Evolutionary conservation across 148 eudicot species (phyloP), one percentile per base, ranked within the genome.

Genomic region (Suaeda aralocaspica): DNA sequence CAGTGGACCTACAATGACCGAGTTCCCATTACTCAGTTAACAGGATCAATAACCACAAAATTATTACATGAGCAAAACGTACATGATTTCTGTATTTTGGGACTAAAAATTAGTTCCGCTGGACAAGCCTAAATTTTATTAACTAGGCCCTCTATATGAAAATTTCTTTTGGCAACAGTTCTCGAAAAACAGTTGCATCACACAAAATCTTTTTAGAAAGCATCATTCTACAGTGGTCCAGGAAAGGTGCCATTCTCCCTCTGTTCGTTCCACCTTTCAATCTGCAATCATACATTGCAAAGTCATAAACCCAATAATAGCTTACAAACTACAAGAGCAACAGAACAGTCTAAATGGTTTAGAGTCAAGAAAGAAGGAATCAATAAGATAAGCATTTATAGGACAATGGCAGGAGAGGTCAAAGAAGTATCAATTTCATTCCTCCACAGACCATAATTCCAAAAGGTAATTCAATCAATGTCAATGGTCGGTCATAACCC

Each of bases 201-300:
- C 24, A 70, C 66, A 71, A 77, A 72, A 76, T 33, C 60, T 58
- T 71, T 36, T 18, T 36, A 21, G 25, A 21, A 57, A 42, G 53
- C 9, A 31, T 44, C 69, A 5, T 45, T 22, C 48, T 81, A 84
- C 74, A 84, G 74, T 66, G 88, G 87, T 28, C 87, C 87, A 9
- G 87, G 81, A 52, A 84, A 84, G 46, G 83, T 81, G 30, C 88
- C 88, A 16, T 80, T 81, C 74, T 84, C 85, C 73, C 88, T 82
- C 64, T 84, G 88, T 77, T 82, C 88, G 26, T 84, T 84, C 88
- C 88, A 84, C 77, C 74, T 77, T 31, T 84, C 88, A 16, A 84
- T 31, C 88, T 84, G 85, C 78, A 74, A 11, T 28, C 58, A 69
- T 9, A 34, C 59, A 73, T 70, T 53, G 36, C 30, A 66, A 62